A percentile compares a stretch with the other conserved stretches of the same genome.
These are phyloP conservation scores for Adansonia madagascariensis DNA, from an alignment of 441 rosid genomes.

Conservation along the genomic window DNA sequence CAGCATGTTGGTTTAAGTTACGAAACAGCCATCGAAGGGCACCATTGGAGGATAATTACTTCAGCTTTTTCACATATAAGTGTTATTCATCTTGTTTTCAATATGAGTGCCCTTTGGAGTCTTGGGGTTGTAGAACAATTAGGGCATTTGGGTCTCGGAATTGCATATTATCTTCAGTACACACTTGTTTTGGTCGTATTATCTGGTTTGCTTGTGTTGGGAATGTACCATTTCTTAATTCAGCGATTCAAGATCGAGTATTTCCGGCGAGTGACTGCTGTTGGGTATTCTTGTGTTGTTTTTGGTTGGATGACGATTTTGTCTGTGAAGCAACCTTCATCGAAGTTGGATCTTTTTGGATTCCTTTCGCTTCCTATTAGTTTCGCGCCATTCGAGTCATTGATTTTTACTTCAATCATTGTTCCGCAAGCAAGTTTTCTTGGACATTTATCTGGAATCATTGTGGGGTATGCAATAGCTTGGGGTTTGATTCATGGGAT, in stretches of 20 bases:
- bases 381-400: slow-evolving; percentile 92
- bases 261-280: slow-evolving; percentile 90
- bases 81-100: slow-evolving; percentile 85
- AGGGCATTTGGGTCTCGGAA: slow-evolving; percentile 72
- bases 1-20: slow-evolving; percentile 91
- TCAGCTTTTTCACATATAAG: slow-evolving; percentile 93
- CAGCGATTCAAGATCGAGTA: slow-evolving; percentile 74
- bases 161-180: slow-evolving; percentile 82
- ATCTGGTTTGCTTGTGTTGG: slow-evolving; percentile 77
- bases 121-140: slow-evolving; percentile 86
- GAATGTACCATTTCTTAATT: slow-evolving; percentile 72
- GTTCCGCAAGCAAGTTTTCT: slow-evolving; percentile 98
- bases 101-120: slow-evolving; percentile 99
- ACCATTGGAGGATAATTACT: slow-evolving; percentile 89
- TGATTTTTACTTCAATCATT: slow-evolving; percentile 89
- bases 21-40: slow-evolving; percentile 77
- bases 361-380: slow-evolving; percentile 90
- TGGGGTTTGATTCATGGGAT: slow-evolving; percentile 95
- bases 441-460: slow-evolving; percentile 89
- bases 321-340: slow-evolving; percentile 90
- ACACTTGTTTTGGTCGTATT: slow-evolving; percentile 75
- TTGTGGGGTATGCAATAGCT: slow-evolving; percentile 90
- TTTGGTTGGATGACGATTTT: slow-evolving; percentile 99
- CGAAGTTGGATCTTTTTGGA: slow-evolving; percentile 88
- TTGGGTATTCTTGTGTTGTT: slow-evolving; percentile 95